Base-by-base conservation (phyloP, 257 asterid species). In the Solanum ossicruentum region DNA sequence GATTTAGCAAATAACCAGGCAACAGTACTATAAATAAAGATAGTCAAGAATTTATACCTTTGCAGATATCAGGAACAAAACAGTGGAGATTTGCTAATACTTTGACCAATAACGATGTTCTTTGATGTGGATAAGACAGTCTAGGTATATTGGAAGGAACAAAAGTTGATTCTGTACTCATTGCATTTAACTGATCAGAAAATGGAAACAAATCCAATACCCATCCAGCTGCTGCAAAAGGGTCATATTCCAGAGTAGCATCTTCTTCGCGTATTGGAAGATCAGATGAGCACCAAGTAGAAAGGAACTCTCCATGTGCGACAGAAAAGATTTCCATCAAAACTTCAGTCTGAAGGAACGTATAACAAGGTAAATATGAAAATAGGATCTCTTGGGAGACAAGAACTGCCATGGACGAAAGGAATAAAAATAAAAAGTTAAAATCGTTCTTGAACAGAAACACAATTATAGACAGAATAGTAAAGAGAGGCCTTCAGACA, bases 1-100 rank as follows among this genome's bases (percentile, higher is more conserved):
- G 72, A 54, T 85, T 81, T 36, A 63, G 82, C 45, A 78, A 52
- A 45, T 70, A 65, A 26, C 3, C n/a, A 71, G 43, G 77, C 45
- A 85, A 80, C 12, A 70, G 55, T 45, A 56, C 84, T 88, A 47
- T 41, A 70, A 63, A 79, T 77, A 71, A 83, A 36, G 61, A 32
- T 23, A 86, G 45, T 65, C 77, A 7, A 83, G 43, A 69, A 43
- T 16, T 78, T 85, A 89, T 91, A 95, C 99, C 99, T 91, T 90
- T 96, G 88, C 99, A 95, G 65, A 95, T 94, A 81, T 91, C 95
- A 51, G 98, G 98, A 88, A 92, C 97, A 88, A 88, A 94, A 90
- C 99, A 97, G 58, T 97, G 99, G 87, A 97, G 98, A 88, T 97
- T 97, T 85, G 99, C 99, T 39, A 97, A 92, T 87, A 95, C 93